These are phyloP conservation scores for Puccinia brachypodii DNA, from an alignment of 1,284 basidiomycete genomes.

Conservation along the genomic window DNA sequence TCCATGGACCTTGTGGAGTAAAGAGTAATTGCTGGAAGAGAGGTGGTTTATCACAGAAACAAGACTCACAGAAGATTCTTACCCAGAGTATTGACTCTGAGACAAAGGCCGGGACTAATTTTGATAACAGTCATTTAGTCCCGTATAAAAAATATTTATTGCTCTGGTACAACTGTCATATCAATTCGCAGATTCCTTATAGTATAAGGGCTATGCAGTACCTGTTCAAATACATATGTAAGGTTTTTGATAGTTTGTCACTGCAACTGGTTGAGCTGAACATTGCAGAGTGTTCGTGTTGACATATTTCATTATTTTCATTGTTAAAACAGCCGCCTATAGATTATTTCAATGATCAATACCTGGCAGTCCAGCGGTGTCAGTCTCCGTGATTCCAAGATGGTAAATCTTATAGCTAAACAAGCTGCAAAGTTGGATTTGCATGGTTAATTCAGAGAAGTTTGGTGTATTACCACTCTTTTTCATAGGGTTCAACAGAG, in stretches of 20 bases:
- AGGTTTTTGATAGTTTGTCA: constrained; percentile 59
- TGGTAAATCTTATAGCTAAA: too few species aligned
- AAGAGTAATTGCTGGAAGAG: neutral
- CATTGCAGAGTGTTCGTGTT: constrained; percentile 58
- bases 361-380: neutral
- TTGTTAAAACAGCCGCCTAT: constrained; percentile 57
- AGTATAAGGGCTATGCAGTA: constrained; percentile 60
- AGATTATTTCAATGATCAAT: constrained; percentile 58
- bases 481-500: too few species aligned
- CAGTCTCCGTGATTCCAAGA: too few species aligned
- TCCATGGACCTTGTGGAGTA: constrained; percentile 2
- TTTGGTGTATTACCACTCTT: too few species aligned
- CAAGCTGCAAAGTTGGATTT: too few species aligned
- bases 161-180: constrained; percentile 60
- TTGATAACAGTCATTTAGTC: constrained; percentile 58
- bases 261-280: constrained; percentile 57
- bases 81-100: constrained; percentile 52
- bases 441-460: too few species aligned
- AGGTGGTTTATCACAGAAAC: neutral
- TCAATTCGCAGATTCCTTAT: constrained; percentile 60
- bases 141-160: constrained; percentile 58
- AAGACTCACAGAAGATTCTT: neutral
- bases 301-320: too few species aligned
- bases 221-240: constrained; percentile 62
- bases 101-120: constrained; percentile 41